Percentiles rank a stretch among this genome's conserved stretches.
These are phyloP conservation scores for Volvox africanus DNA, from an alignment of 139 green algal genomes.

Conservation along the genomic window DNA sequence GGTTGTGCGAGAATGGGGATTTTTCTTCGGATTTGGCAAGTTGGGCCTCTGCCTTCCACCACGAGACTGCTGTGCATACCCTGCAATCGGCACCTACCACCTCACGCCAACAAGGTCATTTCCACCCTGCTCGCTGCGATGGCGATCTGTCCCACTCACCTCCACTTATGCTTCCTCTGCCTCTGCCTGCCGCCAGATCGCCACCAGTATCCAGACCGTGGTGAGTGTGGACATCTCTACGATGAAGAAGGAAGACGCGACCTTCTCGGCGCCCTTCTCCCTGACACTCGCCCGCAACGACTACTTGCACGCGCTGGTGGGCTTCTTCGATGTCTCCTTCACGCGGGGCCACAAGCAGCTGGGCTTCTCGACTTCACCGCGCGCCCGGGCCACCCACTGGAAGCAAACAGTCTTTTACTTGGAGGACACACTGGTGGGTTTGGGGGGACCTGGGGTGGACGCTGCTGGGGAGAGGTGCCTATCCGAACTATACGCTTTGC, in stretches of 20 bases:
- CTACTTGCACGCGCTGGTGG: constrained; percentile 92
- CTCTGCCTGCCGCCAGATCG: constrained; percentile 1
- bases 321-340: constrained; percentile 94
- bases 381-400: constrained; percentile 76
- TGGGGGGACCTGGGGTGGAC: neutral
- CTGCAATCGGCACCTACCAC: too few relatives aligned
- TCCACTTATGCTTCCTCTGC: neutral
- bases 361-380: constrained; percentile 69
- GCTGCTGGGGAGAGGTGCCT: too few relatives aligned
- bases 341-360: constrained; percentile 86
- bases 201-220: constrained; percentile 33
- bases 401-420: constrained; percentile 98
- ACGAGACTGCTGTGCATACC: too few relatives aligned
- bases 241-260: constrained; percentile 82
- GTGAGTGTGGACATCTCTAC: constrained; percentile 78
- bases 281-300: constrained; percentile 82
- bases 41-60: too few relatives aligned
- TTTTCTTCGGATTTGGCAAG: too few relatives aligned
- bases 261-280: constrained; percentile 79
- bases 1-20: too few relatives aligned
- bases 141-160: neutral
- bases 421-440: constrained; percentile 77
- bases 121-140: too few relatives aligned
- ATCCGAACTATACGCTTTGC: too few relatives aligned
- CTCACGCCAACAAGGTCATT: too few relatives aligned